These are phyloP conservation scores for Dictyostelium citrinum DNA, from an alignment of 78 protist species.

Conservation along the genomic window DNA sequence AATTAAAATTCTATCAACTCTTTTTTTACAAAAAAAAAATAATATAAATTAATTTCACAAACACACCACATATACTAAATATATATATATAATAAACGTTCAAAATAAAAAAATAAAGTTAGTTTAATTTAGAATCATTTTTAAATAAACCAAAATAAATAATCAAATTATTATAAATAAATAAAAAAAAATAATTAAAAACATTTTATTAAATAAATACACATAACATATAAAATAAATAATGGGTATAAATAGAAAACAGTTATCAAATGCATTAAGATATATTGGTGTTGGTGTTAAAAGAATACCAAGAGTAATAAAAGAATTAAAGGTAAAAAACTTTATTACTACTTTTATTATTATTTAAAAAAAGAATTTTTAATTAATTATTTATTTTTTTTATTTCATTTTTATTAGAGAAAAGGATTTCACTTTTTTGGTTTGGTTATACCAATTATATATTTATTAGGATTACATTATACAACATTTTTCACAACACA, in stretches of 20 bases:
- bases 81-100: not conserved
- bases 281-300: constrained; percentile 35
- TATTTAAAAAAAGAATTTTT: too few species aligned
- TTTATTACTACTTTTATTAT: too few species aligned
- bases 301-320: constrained; percentile 41
- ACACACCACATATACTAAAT: not conserved
- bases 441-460: constrained; percentile 32
- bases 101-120: not conserved
- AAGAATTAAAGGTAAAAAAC: constrained; percentile 33
- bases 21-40: too few species aligned
- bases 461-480: constrained; percentile 38
- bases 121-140: not conserved
- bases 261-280: not conserved
- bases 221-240: not conserved
- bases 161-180: not conserved
- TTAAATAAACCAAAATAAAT: not conserved
- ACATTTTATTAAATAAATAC: not conserved
- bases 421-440: constrained; percentile 60
- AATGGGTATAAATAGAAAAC: constrained; percentile 22
- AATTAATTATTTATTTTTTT: too few species aligned
- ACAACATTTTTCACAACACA: constrained; percentile 36
- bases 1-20: not conserved
- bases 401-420: not conserved
- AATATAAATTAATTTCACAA: not conserved
- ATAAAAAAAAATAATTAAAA: not conserved